Conservation (phyloP, 1,139 yeast genomes). For the Suhomyces terraborum region DNA sequence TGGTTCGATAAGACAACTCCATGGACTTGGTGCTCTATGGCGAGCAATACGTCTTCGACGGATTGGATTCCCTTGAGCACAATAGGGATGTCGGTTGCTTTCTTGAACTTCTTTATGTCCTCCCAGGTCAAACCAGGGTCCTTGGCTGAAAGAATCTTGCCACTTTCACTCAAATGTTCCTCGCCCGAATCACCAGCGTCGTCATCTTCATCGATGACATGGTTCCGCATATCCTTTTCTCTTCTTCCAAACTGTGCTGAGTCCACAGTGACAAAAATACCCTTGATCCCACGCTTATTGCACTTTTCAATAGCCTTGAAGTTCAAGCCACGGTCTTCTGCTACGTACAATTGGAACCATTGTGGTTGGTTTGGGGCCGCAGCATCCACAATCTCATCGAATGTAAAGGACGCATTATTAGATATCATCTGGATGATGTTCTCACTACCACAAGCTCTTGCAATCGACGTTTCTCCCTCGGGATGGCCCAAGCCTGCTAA, state of each 20-base stretch:
- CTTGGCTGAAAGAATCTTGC: slow-evolving; percentile 74
- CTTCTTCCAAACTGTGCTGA: slow-evolving; percentile 95
- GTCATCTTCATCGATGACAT: slow-evolving; percentile 60
- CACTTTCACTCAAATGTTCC: slow-evolving; percentile 81
- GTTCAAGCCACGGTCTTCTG: slow-evolving; percentile 62
- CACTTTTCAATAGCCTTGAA: slow-evolving; percentile 65
- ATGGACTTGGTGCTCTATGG: slow-evolving; percentile 63
- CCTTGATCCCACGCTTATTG: slow-evolving; percentile 73
- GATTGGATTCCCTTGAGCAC: slow-evolving; percentile 72
- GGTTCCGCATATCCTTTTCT: slow-evolving; percentile 62
- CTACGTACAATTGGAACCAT: slow-evolving; percentile 92
- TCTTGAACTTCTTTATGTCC: slow-evolving; percentile 55
- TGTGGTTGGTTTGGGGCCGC: slow-evolving; percentile 60
- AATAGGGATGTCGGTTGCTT: slow-evolving; percentile 62
- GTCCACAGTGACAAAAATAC: slow-evolving; percentile 85
- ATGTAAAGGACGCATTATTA: slow-evolving; percentile 71
- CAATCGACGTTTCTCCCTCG: slow-evolving; percentile 76
- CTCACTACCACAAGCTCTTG: slow-evolving; percentile 69
- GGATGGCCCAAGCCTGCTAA: slow-evolving; percentile 76
- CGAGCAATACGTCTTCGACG: slow-evolving; percentile 64
- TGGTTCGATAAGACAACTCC: slow-evolving; percentile 71
- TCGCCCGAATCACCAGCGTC: slow-evolving; percentile 50
- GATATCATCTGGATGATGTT: slow-evolving; percentile 80
- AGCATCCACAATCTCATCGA: slow-evolving; percentile 67
- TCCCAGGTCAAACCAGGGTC: slow-evolving; percentile 76